Evolutionary conservation across 2,329 filamentous ascomycete species (phyloP).

Genomic region (Cladosporium colombiae): DNA sequence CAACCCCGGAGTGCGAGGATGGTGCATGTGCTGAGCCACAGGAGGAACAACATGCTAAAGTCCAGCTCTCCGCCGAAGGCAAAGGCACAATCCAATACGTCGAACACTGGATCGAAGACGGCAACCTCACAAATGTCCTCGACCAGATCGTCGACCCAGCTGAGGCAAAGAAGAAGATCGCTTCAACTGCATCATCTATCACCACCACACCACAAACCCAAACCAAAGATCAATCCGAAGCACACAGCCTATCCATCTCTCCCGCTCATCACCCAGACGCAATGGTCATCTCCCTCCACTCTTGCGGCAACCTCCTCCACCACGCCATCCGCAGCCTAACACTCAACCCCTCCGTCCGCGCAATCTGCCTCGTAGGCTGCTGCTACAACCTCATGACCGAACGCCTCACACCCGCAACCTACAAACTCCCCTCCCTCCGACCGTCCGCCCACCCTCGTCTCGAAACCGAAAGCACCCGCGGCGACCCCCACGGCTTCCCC

Average conservation of each 20-base stretch:
- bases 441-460: constrained; percentile 69
- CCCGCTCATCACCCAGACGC: constrained; percentile 43
- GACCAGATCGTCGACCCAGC: constrained; percentile 43
- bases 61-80: constrained; percentile 60
- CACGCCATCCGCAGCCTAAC: constrained; percentile 85
- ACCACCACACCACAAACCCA: constrained; percentile 4
- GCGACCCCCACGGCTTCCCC: constrained; percentile 89
- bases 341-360: constrained; percentile 78
- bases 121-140: constrained; percentile 70
- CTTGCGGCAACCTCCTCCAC: constrained; percentile 95
- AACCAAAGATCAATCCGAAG: constrained; percentile 28
- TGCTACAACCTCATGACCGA: constrained; percentile 98
- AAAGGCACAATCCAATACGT: constrained; percentile 76
- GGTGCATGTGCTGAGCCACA: constrained; percentile 1
- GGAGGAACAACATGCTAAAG: constrained; percentile 19
- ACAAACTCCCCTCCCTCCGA: constrained; percentile 77
- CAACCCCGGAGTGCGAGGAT: constrained; percentile 14
- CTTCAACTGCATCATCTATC: constrained; percentile 6
- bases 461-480: constrained; percentile 54
- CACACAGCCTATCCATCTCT: constrained; percentile 20
- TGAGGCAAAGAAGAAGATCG: constrained; percentile 20
- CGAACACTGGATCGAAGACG: constrained; percentile 71
- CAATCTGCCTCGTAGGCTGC: constrained; percentile 95
- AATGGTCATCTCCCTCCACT: constrained; percentile 94
- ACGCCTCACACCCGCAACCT: constrained; percentile 79